These are phyloP conservation scores for Metschnikowia cerradonensis DNA, from an alignment of 805 yeast genomes.

Conservation along the genomic window DNA sequence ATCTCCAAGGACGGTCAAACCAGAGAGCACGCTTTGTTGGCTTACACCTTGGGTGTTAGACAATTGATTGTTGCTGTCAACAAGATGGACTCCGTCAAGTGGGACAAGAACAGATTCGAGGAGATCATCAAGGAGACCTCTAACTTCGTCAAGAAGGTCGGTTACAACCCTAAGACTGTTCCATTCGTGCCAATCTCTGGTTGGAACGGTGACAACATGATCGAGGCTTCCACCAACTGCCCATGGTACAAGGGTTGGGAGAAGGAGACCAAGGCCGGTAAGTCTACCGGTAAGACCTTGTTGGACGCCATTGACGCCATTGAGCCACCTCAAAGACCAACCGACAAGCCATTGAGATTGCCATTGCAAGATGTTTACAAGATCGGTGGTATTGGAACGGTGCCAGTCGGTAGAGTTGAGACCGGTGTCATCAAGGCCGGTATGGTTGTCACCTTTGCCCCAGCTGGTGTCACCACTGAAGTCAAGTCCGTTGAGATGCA, in stretches of 20 bases:
- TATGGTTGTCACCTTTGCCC: slow-evolving; percentile 86
- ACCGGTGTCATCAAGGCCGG: slow-evolving; percentile 90
- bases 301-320: slow-evolving; percentile 82
- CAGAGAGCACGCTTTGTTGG: slow-evolving; percentile 81
- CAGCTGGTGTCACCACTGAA: slow-evolving; percentile 85
- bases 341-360: slow-evolving; percentile 83
- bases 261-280: slow-evolving; percentile 71
- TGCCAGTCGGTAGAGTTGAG: slow-evolving; percentile 92
- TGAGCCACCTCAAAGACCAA: slow-evolving; percentile 77
- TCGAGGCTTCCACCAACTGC: slow-evolving; percentile 76
- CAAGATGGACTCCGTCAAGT: slow-evolving; percentile 93
- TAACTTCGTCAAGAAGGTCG: slow-evolving; percentile 80
- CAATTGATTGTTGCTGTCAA: slow-evolving; percentile 87
- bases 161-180: slow-evolving; percentile 77
- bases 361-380: slow-evolving; percentile 90
- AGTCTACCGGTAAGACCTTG: slow-evolving; percentile 72
- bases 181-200: slow-evolving; percentile 84
- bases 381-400: slow-evolving; percentile 90
- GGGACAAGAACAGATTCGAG: slow-evolving; percentile 62
- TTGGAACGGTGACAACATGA: slow-evolving; percentile 92
- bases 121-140: slow-evolving; percentile 58
- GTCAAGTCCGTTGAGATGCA: slow-evolving; percentile 89
- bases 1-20: slow-evolving; percentile 93
- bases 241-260: slow-evolving; percentile 88
- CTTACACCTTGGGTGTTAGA: slow-evolving; percentile 83